A percentile compares a stretch with the other conserved stretches of the same genome.
These are phyloP conservation scores for Hericium erinaceus DNA, from an alignment of 768 basidiomycete genomes.

Conservation along the genomic window DNA sequence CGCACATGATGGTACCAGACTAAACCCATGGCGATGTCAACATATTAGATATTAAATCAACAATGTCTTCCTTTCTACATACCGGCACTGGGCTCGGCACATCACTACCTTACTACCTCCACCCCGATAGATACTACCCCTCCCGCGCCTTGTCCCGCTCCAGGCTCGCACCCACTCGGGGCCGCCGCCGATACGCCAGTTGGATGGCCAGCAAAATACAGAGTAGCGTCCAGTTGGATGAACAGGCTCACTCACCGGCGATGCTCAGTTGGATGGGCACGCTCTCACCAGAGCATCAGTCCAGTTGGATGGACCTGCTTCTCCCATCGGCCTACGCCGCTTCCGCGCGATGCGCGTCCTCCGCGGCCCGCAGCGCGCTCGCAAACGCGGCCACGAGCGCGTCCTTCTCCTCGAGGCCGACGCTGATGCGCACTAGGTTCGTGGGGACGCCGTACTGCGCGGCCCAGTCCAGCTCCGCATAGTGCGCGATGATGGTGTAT, in stretches of 20 bases:
- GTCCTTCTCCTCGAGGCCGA: constrained; percentile 77
- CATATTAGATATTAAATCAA: too few species aligned
- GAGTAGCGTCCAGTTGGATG: constrained; percentile 11
- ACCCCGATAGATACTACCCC: too few species aligned
- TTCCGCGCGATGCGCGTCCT: constrained; percentile 24
- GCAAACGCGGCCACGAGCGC: constrained; percentile 50
- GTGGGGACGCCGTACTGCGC: constrained; percentile 76
- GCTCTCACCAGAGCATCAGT: not conserved
- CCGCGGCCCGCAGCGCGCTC: constrained; percentile 65
- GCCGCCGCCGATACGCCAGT: constrained; percentile 5
- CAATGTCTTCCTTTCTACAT: too few species aligned
- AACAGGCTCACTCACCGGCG: not conserved
- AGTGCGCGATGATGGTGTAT: constrained; percentile 90
- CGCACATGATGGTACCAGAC: too few species aligned
- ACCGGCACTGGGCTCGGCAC: too few species aligned
- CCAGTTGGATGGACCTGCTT: not conserved
- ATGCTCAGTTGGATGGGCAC: not conserved
- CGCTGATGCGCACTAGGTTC: constrained; percentile 77
- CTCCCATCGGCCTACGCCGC: not conserved
- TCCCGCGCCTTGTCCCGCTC: too few species aligned
- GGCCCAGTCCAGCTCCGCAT: constrained; percentile 86
- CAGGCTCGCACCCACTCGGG: too few species aligned
- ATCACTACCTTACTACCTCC: too few species aligned
- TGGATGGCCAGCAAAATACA: constrained; percentile 7
- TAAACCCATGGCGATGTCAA: too few species aligned